Evolutionary conservation across 345 rosid genomes (phyloP).

Genomic region (Erodium maritimum): DNA sequence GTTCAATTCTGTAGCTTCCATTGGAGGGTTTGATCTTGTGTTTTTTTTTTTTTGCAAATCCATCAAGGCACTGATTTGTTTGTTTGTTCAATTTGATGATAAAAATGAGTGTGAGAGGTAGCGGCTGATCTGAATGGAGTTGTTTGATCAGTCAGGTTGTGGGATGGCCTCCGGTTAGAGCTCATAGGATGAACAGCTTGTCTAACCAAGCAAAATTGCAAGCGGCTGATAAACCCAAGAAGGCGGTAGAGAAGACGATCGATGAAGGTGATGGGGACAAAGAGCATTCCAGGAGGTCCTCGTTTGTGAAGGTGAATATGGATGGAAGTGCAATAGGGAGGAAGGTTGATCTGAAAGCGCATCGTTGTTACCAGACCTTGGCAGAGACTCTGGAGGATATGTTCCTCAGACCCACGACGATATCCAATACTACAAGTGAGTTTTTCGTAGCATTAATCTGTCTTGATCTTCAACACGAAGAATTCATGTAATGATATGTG

Average conservation of each 20-base stretch:
- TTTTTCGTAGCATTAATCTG: slow-evolving; percentile 6
- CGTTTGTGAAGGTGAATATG: slow-evolving; percentile 85
- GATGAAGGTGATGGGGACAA: slow-evolving; percentile 18
- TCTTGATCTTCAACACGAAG: slow-evolving; percentile 4
- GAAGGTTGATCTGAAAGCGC: slow-evolving; percentile 68
- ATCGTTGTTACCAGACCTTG: slow-evolving; percentile 55
- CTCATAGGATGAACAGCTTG: slow-evolving; percentile 69
- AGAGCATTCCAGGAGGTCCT: slow-evolving; percentile 23
- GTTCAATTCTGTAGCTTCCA: not conserved
- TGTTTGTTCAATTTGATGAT: no score
- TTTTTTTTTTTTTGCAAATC: not conserved
- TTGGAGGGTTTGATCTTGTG: no score
- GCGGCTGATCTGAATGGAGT: no score
- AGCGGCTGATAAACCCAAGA: slow-evolving; percentile 28
- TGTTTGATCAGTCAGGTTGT: slow-evolving; percentile 55
- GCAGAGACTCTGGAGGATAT: slow-evolving; percentile 58
- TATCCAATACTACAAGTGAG: slow-evolving; percentile 24
- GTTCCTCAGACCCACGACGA: slow-evolving; percentile 41
- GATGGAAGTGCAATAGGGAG: slow-evolving; percentile 88
- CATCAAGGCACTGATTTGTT: not conserved
- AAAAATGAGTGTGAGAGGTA: no score
- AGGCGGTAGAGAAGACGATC: slow-evolving; percentile 15
- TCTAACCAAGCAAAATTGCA: slow-evolving; percentile 48
- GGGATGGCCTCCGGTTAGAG: slow-evolving; percentile 96
- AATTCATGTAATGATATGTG: not conserved